Base-by-base conservation (phyloP, 306 rosid species). In the Dryas octopetala region DNA sequence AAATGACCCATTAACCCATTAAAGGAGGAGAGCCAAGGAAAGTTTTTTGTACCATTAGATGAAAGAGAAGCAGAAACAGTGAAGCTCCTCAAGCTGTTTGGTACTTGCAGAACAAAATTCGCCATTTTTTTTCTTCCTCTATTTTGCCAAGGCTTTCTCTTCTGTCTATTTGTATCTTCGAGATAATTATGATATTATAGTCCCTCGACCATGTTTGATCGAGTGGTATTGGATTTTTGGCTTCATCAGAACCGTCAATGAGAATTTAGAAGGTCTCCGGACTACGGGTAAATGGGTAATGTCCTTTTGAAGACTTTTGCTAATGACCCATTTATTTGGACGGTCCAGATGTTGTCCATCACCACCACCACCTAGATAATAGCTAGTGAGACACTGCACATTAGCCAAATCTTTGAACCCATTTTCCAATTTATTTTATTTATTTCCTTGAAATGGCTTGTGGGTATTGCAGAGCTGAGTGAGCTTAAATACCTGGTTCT, bases 41-140 rank as follows among this genome's bases (percentile, higher is more conserved):
- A 45, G 2, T 8, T 51, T 17, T 11, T 15, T 4, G 12, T 76
- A 86, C 98, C 98, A 28, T 89, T 95, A 47, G 93, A 80, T 3
- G 93, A 86, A 83, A 92, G 87, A 68, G 80, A 89, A 82, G 98
- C 93, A 62, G 80, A 90, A 75, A 80, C 85, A 52, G 88, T 60
- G 86, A 91, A 86, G 82, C 67, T 85, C 81, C 89, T 88, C 74
- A 86, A 79, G 49, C 79, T 76, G 78, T 19, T 81, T 74, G 98
- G 98, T 19, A 87, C 73, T 52, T 70, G 88, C 51, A 90, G 76
- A 78, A 87, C 74, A 76, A 91, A 91, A 80, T 76, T 87, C 45
- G 93, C 93, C 98, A 94, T 93, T 81, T 68, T 77, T 53, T 53
- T 26, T 48, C 19, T 41, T 72, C 17, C 59, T n/a, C n/a, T 28